phyloP scores from a whole-genome alignment of 768 basidiomycete genomes.

The Hortiboletus flavorubellus region DNA sequence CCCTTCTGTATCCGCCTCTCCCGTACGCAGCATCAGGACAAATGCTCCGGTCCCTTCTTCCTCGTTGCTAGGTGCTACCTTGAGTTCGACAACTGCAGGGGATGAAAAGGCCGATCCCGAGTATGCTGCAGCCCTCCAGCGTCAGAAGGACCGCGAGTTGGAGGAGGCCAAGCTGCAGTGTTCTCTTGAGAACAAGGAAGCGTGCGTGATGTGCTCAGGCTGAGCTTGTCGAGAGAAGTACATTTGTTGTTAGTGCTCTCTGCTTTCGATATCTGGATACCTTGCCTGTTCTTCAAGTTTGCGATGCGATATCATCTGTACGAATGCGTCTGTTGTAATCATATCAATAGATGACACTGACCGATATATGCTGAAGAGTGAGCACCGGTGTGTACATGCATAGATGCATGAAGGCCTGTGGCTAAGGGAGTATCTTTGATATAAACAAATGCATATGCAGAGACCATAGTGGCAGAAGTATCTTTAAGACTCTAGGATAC shows the following conservation, averaged over 20 bases:
- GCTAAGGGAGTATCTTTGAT: not conserved
- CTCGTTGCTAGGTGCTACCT: conserved; percentile 14
- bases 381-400: too few species aligned
- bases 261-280: conserved; percentile 6
- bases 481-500: not conserved
- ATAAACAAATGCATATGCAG: not conserved
- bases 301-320: conserved; percentile 8
- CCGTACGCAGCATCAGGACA: conserved; percentile 28
- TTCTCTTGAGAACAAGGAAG: conserved; percentile 91
- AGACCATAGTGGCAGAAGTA: not conserved
- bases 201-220: conserved; percentile 89
- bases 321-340: conserved; percentile 19
- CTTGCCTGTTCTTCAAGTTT: not conserved
- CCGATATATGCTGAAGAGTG: not conserved
- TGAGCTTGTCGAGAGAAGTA: conserved; percentile 31
- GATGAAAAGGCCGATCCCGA: conserved; percentile 55
- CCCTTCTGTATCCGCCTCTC: conserved; percentile 28
- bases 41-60: conserved; percentile 30
- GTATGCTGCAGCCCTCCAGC: conserved; percentile 72
- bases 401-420: too few species aligned
- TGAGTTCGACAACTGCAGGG: conserved; percentile 24
- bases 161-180: conserved; percentile 82
- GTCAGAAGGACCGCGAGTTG: conserved; percentile 67
- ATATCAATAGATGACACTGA: conserved; percentile 3
- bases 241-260: not conserved